Base-by-base conservation (phyloP, 1,284 basidiomycete species). In the Meira miltonrushii region DNA sequence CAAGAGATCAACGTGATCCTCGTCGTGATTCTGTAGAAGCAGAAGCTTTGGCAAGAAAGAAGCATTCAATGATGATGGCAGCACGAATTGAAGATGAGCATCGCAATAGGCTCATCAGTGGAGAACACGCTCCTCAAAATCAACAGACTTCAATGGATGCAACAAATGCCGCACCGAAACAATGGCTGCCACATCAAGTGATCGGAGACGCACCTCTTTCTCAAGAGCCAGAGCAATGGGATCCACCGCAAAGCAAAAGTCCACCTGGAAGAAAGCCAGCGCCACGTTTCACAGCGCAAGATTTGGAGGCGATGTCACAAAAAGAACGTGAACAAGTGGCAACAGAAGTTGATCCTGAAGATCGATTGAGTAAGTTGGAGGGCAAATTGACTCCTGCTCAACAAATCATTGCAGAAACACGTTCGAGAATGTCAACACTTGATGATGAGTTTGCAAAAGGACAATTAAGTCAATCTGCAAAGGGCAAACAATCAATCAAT, bases 81-180 rank as follows among this genome's bases (percentile, higher is more conserved):
- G 61, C 64, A 11, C 57, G 60, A n/a, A 72, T 77, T 44, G 68
- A 75, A 50, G 74, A 77, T 40, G 54, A 62, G 39, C 73, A 77
- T 57, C 59, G 70, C 9, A 57, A 62, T 44, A 37, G 59, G 13
- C 46, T 58, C 38, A 70, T 72, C 38, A 44, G 43, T 44, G 43
- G 43, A 17, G 23, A 25, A 17, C n/a, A n/a, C n/a, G n/a, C n/a
- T n/a, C n/a, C n/a, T n/a, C 10, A 9, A 8, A 55, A 62, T 50
- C 54, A 41, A 7, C 57, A 60, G 1, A 54, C 19, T 1, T 60
- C 12, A 60, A 60, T 46, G 59, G 58, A 49, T 19, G 55, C 11
- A 57, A 65, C 3, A 52, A 54, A 23, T 60, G 63, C 48, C 57
- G 17, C 60, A 15, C 3, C 28, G 8, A 33, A 33, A 33, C 28